A percentile compares a stretch with the other conserved stretches of the same genome.
These are phyloP conservation scores for Primulina tabacum DNA, from an alignment of 257 asterid species.

Conservation along the genomic window DNA sequence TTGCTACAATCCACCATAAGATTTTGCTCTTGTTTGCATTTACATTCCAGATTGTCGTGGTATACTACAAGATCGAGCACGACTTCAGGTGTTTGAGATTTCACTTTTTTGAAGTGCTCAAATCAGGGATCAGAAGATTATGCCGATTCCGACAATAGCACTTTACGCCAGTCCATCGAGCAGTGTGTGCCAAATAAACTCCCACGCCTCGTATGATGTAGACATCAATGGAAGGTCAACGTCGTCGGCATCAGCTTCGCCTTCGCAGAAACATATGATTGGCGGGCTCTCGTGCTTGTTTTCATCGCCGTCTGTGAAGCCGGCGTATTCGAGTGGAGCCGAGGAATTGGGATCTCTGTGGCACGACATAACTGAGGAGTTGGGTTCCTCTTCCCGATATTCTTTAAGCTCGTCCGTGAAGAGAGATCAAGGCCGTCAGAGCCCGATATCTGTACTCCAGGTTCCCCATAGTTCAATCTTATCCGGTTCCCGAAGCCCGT, in stretches of 20 bases:
- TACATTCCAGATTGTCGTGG: no score
- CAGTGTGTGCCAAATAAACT: conserved; percentile 72
- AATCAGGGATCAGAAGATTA: no score
- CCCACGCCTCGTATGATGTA: conserved; percentile 64
- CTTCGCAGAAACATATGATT: conserved; percentile 51
- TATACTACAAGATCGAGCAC: no score
- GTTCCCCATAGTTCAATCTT: conserved; percentile 55
- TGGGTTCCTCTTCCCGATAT: conserved; percentile 62
- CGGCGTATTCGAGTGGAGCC: conserved; percentile 49
- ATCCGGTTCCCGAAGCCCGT: conserved; percentile 54
- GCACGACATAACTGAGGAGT: conserved; percentile 77
- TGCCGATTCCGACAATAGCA: conserved; percentile 64
- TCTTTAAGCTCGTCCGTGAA: conserved; percentile 62
- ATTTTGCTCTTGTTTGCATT: no score
- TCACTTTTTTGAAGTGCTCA: no score
- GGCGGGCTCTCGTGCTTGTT: conserved; percentile 71
- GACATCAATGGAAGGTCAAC: conserved; percentile 61
- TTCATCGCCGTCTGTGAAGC: conserved; percentile 52
- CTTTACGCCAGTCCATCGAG: conserved; percentile 79
- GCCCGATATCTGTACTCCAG: conserved; percentile 96
- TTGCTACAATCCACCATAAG: no score
- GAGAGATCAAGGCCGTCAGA: conserved; percentile 72
- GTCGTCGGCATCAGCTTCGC: conserved; percentile 59
- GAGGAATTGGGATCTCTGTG: conserved; percentile 78
- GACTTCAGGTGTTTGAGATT: no score